Evolutionary conservation across 176 grass and related monocot genomes (phyloP).

Genomic region (Aegilops tauschii): DNA sequence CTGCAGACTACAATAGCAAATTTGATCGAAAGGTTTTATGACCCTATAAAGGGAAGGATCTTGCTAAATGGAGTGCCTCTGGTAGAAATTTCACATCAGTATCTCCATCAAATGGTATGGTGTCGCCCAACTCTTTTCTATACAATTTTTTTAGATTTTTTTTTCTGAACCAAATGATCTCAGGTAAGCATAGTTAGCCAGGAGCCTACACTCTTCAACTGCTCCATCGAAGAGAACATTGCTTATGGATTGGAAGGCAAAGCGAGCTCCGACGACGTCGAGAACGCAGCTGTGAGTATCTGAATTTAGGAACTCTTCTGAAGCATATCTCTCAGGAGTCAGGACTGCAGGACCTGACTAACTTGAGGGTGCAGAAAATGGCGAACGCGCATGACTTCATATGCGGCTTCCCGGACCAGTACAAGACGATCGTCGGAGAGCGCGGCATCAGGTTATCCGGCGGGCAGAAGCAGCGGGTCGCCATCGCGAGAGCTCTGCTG

Average conservation of each 20-base stretch:
- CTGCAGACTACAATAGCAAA: constrained; percentile 97
- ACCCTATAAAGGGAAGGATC: constrained; percentile 87
- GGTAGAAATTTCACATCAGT: constrained; percentile 76
- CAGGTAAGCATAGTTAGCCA: constrained; percentile 99
- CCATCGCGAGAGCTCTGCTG: constrained; percentile 95
- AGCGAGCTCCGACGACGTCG: constrained; percentile 51
- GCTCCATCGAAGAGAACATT: constrained; percentile 95
- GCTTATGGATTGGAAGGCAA: constrained; percentile 79
- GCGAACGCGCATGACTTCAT: constrained; percentile 91
- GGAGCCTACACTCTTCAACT: constrained; percentile 92
- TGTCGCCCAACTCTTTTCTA: not conserved
- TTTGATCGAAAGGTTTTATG: constrained; percentile 96
- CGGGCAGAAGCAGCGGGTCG: constrained; percentile 95
- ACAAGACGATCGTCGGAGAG: constrained; percentile 87
- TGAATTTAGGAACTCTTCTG: not conserved
- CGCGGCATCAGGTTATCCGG: constrained; percentile 87
- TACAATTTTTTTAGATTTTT: too few species aligned
- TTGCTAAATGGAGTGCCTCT: constrained; percentile 77
- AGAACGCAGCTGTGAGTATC: constrained; percentile 80
- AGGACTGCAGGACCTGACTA: not conserved
- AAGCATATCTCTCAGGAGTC: not conserved
- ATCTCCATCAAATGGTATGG: constrained; percentile 84
- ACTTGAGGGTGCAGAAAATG: constrained; percentile 69
- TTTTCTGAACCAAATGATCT: constrained; percentile 23
- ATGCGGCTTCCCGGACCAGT: constrained; percentile 80